phyloP scores from a whole-genome alignment of 176 grass and related monocot genomes.

The Aegilops tauschii region DNA sequence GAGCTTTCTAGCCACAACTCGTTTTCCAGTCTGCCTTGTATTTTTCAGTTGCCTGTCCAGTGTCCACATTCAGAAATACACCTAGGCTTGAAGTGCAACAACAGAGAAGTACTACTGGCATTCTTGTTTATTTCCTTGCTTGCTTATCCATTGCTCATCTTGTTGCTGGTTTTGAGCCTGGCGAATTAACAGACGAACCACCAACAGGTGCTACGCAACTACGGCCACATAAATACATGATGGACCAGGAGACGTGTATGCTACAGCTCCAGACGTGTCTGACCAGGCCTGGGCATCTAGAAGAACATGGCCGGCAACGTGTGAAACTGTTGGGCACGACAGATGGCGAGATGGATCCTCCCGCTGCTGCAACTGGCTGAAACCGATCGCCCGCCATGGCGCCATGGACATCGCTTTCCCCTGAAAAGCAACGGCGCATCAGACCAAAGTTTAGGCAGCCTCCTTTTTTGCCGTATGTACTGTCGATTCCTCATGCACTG shows the following conservation, averaged over 20 bases:
- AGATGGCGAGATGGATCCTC: background rate
- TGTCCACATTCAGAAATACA: background rate
- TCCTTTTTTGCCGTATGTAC: background rate
- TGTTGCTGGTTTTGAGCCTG: background rate
- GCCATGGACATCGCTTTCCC: conserved; percentile 2
- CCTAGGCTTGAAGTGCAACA: background rate
- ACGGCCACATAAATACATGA: background rate
- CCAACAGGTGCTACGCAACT: background rate
- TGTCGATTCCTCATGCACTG: background rate
- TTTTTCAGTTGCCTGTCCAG: background rate
- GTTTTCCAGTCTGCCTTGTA: too few relatives aligned
- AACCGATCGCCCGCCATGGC: conserved; percentile 2
- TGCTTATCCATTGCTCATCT: background rate
- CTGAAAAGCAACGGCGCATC: background rate
- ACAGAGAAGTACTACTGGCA: background rate
- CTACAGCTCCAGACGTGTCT: background rate
- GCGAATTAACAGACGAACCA: background rate
- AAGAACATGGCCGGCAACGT: background rate
- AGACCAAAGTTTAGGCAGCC: background rate
- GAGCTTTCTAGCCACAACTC: background rate
- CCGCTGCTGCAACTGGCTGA: background rate
- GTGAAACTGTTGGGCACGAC: background rate
- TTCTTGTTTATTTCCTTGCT: background rate
- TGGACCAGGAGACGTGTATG: background rate
- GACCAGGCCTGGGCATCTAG: background rate